Percentiles rank a stretch among this genome's conserved stretches.
Conservation (phyloP, 1,139 yeast species). For the Sugiyamaella sp. region DNA sequence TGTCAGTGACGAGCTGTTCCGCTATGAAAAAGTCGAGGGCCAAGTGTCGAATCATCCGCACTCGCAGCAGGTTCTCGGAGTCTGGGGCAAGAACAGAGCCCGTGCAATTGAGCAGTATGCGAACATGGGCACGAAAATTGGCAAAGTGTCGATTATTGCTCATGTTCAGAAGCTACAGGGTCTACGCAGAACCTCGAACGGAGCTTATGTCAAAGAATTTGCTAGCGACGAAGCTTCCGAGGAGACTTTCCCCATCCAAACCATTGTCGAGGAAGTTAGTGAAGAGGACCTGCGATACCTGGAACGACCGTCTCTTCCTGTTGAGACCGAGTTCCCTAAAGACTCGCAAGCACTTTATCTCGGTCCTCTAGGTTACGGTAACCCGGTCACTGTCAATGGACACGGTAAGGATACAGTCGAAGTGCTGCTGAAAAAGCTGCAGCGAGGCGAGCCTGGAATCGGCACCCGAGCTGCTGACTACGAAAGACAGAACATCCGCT, state of each 20-base stretch:
- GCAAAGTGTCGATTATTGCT: constrained; percentile 59
- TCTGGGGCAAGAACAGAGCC: constrained; percentile 44
- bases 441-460: constrained; percentile 38
- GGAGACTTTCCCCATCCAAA: constrained; percentile 65
- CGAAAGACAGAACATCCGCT: constrained; percentile 60
- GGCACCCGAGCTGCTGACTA: constrained; percentile 55
- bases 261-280: constrained; percentile 73
- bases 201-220: constrained; percentile 71
- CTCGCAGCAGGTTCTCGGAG: constrained; percentile 47
- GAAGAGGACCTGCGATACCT: constrained; percentile 74
- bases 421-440: constrained; percentile 37
- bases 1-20: constrained; percentile 58
- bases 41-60: constrained; percentile 33
- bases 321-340: constrained; percentile 79
- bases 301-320: constrained; percentile 75
- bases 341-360: constrained; percentile 76
- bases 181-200: constrained; percentile 61
- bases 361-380: constrained; percentile 88
- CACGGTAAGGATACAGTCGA: constrained; percentile 47
- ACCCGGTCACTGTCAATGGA: constrained; percentile 75
- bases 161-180: constrained; percentile 81
- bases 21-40: constrained; percentile 50
- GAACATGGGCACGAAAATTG: constrained; percentile 61
- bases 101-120: constrained; percentile 46
- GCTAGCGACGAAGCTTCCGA: constrained; percentile 51